These are phyloP conservation scores for Sonneratia caseolaris DNA, from an alignment of 345 rosid species.

Conservation along the genomic window DNA sequence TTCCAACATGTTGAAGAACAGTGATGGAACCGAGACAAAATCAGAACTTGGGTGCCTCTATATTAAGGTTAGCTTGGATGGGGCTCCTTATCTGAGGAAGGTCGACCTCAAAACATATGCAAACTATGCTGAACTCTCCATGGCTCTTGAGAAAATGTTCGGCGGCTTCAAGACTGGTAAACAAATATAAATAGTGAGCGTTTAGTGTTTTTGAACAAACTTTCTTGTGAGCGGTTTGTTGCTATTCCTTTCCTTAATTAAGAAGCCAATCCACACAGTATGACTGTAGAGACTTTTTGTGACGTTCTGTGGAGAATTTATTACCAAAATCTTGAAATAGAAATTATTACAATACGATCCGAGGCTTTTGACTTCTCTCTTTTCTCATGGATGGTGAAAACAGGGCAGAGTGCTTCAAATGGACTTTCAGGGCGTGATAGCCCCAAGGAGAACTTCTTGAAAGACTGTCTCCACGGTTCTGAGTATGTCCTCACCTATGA, in stretches of 20 bases:
- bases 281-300: background rate
- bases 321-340: background rate
- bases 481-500: slow-evolving; percentile 48
- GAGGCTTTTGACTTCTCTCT: background rate
- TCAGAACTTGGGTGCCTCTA: slow-evolving; percentile 32
- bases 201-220: background rate
- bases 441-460: slow-evolving; percentile 25
- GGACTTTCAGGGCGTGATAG: slow-evolving; percentile 34
- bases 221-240: background rate
- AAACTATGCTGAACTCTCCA: slow-evolving; percentile 32
- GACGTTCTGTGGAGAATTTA: background rate
- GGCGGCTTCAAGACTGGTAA: slow-evolving; percentile 52
- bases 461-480: slow-evolving; percentile 42
- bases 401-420: slow-evolving; percentile 40
- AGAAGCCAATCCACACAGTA: background rate
- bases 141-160: slow-evolving; percentile 52
- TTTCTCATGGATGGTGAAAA: slow-evolving; percentile 5
- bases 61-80: slow-evolving; percentile 62
- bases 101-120: slow-evolving; percentile 35
- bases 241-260: background rate
- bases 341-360: background rate
- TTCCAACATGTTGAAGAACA: slow-evolving; percentile 28
- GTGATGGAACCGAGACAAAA: slow-evolving; percentile 33
- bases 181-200: background rate
- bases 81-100: slow-evolving; percentile 51